Percentiles rank a stretch among this genome's conserved stretches.
Evolutionary conservation across 495 filamentous ascomycete species (phyloP).

Genomic region (Chaetomium fimeti): DNA sequence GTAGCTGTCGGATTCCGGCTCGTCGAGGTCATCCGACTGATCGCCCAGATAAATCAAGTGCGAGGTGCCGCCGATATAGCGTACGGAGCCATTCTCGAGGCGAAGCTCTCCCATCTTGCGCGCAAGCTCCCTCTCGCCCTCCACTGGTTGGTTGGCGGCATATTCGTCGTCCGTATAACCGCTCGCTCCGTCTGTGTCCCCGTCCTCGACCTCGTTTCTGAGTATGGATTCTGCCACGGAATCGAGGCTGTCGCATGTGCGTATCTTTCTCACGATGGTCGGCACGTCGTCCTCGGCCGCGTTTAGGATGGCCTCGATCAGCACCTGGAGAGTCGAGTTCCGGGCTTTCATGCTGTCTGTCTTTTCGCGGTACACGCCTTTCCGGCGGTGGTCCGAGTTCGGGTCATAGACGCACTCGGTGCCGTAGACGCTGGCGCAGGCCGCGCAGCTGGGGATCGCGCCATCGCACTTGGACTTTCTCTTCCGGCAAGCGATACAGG

Average conservation of each 20-base stretch:
- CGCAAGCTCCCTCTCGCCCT: conserved; percentile 82
- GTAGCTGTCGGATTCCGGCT: conserved; percentile 52
- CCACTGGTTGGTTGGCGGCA: conserved; percentile 47
- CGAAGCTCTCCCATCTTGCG: conserved; percentile 90
- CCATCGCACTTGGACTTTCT: conserved; percentile 96
- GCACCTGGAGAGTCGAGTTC: conserved; percentile 83
- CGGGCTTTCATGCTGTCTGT: conserved; percentile 83
- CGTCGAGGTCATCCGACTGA: conserved; percentile 50
- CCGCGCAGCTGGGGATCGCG: conserved; percentile 85
- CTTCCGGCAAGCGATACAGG: conserved; percentile 87
- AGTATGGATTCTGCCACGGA: conserved; percentile 79
- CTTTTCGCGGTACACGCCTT: conserved; percentile 95
- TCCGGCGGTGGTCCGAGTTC: conserved; percentile 90
- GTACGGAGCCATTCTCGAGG: conserved; percentile 83
- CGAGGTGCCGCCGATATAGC: conserved; percentile 92
- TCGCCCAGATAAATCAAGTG: conserved; percentile 79
- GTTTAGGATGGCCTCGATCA: conserved; percentile 91
- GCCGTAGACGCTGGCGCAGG: conserved; percentile 92
- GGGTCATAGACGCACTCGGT: conserved; percentile 94
- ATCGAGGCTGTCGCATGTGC: conserved; percentile 89
- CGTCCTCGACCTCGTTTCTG: conserved; percentile 43
- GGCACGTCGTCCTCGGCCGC: conserved; percentile 79
- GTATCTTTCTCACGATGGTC: conserved; percentile 78
- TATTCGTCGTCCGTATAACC: conserved; percentile 38
- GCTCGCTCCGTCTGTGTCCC: conserved; percentile 30